phyloP scores from a whole-genome alignment of 306 rosid genomes.

The Cicer chorassanicum region DNA sequence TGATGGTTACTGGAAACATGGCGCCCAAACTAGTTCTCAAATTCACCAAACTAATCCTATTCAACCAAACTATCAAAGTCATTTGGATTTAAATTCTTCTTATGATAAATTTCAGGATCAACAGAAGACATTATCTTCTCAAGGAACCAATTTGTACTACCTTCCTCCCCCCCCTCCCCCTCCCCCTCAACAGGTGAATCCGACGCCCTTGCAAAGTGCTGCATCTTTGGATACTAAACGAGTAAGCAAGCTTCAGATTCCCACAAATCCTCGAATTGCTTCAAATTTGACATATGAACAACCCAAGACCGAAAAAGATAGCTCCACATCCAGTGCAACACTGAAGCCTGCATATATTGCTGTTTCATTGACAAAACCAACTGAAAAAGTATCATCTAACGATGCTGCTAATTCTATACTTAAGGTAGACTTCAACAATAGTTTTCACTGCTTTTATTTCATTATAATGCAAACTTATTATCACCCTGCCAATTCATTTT shows the following conservation, averaged over 20 bases:
- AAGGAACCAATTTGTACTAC: slow-evolving; percentile 59
- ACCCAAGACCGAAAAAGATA: slow-evolving; percentile 74
- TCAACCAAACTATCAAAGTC: slow-evolving; percentile 80
- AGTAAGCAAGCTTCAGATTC: slow-evolving; percentile 86
- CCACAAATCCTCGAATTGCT: slow-evolving; percentile 94
- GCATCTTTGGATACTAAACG: slow-evolving; percentile 71
- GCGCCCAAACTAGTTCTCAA: slow-evolving; percentile 68
- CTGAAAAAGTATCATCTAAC: slow-evolving; percentile 62
- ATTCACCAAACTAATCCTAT: slow-evolving; percentile 68
- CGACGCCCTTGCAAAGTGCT: slow-evolving; percentile 56
- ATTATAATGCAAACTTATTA: slow-evolving; percentile 2
- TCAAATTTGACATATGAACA: slow-evolving; percentile 69
- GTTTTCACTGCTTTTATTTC: slow-evolving; percentile 27
- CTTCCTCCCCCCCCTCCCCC: slow-evolving; percentile 53
- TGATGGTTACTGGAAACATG: slow-evolving; percentile 93
- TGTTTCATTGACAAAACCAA: slow-evolving; percentile 72
- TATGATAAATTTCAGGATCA: slow-evolving; percentile 96
- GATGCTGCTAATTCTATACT: slow-evolving; percentile 76
- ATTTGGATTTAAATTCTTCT: slow-evolving; percentile 80
- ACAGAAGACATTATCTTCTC: slow-evolving; percentile 64
- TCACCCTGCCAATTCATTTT: slow-evolving; percentile 19
- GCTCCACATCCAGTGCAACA: slow-evolving; percentile 51
- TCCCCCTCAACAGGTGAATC: slow-evolving; percentile 65
- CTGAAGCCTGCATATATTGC: slow-evolving; percentile 86
- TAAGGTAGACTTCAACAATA: slow-evolving; percentile 61